Base-by-base conservation (phyloP, 1,139 yeast genomes). In the Yamadazyma trypodendri region DNA sequence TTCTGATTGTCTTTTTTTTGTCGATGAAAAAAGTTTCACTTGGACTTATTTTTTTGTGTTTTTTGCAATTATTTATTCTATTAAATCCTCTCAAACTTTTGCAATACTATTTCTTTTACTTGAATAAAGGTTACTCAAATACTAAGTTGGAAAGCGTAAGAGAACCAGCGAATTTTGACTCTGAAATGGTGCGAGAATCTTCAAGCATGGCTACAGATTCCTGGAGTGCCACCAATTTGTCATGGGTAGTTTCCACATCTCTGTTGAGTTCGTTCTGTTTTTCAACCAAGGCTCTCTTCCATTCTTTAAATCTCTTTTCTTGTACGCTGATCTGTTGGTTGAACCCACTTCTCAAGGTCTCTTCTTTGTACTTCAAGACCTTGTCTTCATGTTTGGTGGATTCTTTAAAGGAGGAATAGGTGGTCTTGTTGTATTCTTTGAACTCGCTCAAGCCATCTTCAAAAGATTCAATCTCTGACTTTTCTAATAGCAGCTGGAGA, bases 241-340 rank as follows among this genome's bases (percentile, higher is more conserved):
- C 51, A 43, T 76, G 76, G 37, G 67, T 49, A 6, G 48, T 52
- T 42, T 75, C 79, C 43, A 83, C 72, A 41, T 79, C 87, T 29
- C 62, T 56, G 49, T 83, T 83, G 50, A 79, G 72, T 37, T 58
- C 59, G 21, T 67, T 66, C 55, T 84, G 92, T 48, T 75, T 75
- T 14, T 63, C 66, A 33, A 75, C 66, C 39, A 86, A 65, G 3
- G 76, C 79, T 35, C 58, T 59, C 46, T 79, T 79, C 90, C 92
- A 84, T 30, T 75, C 77, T 50, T 75, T 76, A 52, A 85, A 84
- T 45, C 77, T 72, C 39, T 60, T 65, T 48, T 84, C 88, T 54
- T 84, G 86, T 22, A 58, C 50, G 20, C 59, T 54, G 29, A 81
- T 73, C 22, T 73, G 61, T 15, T 65, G 69, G n/a, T 72, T 68